Base-by-base conservation (phyloP, 106 monocot species). In the Phalaenopsis equestris region DNA sequence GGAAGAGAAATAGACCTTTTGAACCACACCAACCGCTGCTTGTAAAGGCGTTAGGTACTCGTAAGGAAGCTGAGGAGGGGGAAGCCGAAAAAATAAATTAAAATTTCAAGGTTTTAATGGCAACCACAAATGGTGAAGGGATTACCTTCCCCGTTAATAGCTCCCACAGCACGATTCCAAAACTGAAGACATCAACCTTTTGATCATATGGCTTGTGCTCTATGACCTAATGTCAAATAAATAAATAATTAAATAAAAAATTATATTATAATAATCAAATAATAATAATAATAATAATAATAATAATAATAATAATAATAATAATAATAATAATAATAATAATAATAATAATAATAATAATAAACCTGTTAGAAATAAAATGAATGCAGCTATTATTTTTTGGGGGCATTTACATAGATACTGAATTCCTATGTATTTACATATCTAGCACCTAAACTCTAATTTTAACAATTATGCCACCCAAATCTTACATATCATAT, bases 131-230 rank as follows among this genome's bases (percentile, higher is more conserved):
- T 43, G 14, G 30, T 41, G 37, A 21, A 55, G 68, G 67, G 19
- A 47, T 41, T 85, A 93, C 93, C 88, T 93, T 88, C 52, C 75
- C 88, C 76, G 93, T 90, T 48, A 93, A 75, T 75, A 93, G 84
- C 78, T 93, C 93, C 93, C 93, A 93, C 64, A 93, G 73, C 58
- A 93, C 86, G 52, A 93, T 75, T 21, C 83, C 93, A 77, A 93
- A 93, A 81, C 91, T 93, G 49, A 93, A 93, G 45, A 91, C 89
- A 87, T 93, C 93, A 75, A 89, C 89, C 78, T 91, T 91, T 70
- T 93, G 91, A 84, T 93, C 91, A 83, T 93, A 93, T 15, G 87
- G 93, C 76, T 85, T 93, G 84, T 93, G 93, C 78, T 93, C 93
- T 78, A 93, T 93, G 42, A 93, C 87, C 91, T 93, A 30, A 77